Evolutionary conservation across 345 rosid genomes (phyloP).

Genomic region (Euphorbia peplus): DNA sequence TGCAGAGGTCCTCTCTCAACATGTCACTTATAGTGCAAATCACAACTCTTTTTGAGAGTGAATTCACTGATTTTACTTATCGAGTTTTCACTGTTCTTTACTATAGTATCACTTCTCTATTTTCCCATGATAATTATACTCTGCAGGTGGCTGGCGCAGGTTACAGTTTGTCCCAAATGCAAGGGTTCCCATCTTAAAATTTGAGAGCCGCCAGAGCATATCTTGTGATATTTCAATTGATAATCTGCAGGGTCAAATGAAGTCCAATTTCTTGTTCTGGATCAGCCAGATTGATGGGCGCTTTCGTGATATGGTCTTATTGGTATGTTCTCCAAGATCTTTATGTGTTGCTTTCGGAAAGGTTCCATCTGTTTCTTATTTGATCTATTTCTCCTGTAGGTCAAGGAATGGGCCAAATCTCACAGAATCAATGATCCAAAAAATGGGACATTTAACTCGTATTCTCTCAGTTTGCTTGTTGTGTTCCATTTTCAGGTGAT

Average conservation of each 20-base stretch:
- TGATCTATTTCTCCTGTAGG: conserved; percentile 39
- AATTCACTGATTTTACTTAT: conserved; percentile 5
- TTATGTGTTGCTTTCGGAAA: conserved; percentile 3
- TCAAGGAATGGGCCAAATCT: conserved; percentile 97
- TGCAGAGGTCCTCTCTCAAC: not conserved
- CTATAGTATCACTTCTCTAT: not conserved
- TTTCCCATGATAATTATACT: conserved; percentile 5
- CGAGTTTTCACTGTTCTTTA: not conserved
- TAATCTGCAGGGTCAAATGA: conserved; percentile 66
- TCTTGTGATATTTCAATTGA: conserved; percentile 86
- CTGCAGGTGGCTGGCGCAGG: conserved; percentile 51
- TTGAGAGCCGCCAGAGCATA: conserved; percentile 50
- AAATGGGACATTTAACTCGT: conserved; percentile 70
- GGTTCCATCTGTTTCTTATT: conserved; percentile 5
- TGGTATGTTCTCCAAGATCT: conserved; percentile 41
- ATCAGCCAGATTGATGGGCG: conserved; percentile 75
- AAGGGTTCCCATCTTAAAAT: conserved; percentile 79
- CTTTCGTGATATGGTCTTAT: conserved; percentile 71
- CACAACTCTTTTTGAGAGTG: not conserved
- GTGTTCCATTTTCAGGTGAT: conserved; percentile 93
- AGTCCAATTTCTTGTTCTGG: conserved; percentile 81
- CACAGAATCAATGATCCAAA: conserved; percentile 70
- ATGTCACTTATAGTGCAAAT: not conserved
- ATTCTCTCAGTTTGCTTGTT: conserved; percentile 74
- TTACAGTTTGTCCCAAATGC: conserved; percentile 59